A percentile compares a stretch with the other conserved stretches of the same genome.
These are phyloP conservation scores for Boletus sp. DNA, from an alignment of 768 basidiomycete species.

Conservation along the genomic window DNA sequence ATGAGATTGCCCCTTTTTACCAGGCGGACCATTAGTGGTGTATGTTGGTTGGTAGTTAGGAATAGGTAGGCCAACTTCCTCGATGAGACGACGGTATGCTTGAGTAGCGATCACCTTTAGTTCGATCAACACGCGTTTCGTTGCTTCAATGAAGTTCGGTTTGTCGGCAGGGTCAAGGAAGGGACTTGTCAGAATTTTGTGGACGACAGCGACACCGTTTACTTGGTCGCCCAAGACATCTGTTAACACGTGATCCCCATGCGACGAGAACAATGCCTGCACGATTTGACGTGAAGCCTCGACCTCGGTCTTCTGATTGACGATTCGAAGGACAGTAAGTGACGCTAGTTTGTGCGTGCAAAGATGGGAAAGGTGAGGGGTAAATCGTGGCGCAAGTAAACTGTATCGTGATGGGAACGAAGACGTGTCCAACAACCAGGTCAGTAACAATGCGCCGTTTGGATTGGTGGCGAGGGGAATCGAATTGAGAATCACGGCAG, in stretches of 20 bases:
- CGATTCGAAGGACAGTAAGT: constrained; percentile 88
- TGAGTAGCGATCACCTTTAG: constrained; percentile 93
- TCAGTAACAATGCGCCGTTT: constrained; percentile 91
- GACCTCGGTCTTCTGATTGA: constrained; percentile 94
- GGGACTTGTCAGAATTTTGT: constrained; percentile 87
- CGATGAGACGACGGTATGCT: constrained; percentile 88
- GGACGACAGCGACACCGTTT: constrained; percentile 88
- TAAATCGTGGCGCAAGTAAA: constrained; percentile 91
- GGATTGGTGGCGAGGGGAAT: constrained; percentile 97
- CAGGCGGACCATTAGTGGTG: constrained; percentile 53
- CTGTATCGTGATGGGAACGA: constrained; percentile 95
- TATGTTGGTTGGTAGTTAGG: constrained; percentile 84
- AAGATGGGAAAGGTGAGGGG: constrained; percentile 92
- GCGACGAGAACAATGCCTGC: constrained; percentile 87
- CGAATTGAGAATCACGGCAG: constrained; percentile 92
- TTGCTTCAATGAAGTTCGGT: constrained; percentile 72
- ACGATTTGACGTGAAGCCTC: constrained; percentile 85
- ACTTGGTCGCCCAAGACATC: constrained; percentile 96
- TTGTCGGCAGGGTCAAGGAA: constrained; percentile 75
- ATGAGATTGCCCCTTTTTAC: constrained; percentile 55
- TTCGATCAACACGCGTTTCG: constrained; percentile 85
- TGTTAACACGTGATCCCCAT: constrained; percentile 84
- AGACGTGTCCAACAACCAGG: constrained; percentile 95
- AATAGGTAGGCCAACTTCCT: constrained; percentile 90
- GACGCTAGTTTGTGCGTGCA: constrained; percentile 98